Base-by-base conservation (phyloP, 306 rosid genomes). In the Inga leiocalycina region DNA sequence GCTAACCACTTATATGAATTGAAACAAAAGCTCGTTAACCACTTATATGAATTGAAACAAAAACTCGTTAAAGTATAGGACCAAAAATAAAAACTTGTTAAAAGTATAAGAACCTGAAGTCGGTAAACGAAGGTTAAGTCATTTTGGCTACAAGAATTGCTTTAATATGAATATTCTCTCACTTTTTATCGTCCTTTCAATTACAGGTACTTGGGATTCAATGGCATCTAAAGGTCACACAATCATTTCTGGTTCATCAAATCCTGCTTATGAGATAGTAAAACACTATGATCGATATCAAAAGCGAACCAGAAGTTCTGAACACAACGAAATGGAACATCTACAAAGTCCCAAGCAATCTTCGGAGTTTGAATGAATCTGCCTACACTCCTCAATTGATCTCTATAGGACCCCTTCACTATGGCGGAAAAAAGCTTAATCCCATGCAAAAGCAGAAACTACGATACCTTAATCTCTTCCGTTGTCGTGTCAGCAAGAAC, bases 361-460 rank as follows among this genome's bases (percentile, higher is more conserved):
- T 91, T 6, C 75, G 91, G 3, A 72, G 78, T 8, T 84, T 80
- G 35, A 85, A 91, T 0, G 6, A 30, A 0, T 19, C 14, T 4
- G 41, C 39, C 4, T 64, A 4, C 35, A 64, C 41, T 64, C 70
- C 70, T 64, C 70, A 64, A 2, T 13, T 64, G 70, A 2, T 64
- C 41, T 30, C 70, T 4, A 19, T 91, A 9, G 92, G 94, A 6
- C 91, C 88, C 22, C 75, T 87, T 72, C 94, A 89, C 78, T 12
- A 81, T 13, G 56, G 10, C 17, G 57, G 67, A 3, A 1, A 9
- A 6, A 49, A 84, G 30, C 79, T 66, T 2, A 8, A 32, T 1
- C 71, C 71, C 7, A 66, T 66, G 71, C 71, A 66, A 66, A 16
- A 15, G 83, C 27, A 82, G 44, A 91, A 91, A 19, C 41, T 37